Conservation (phyloP, 495 filamentous ascomycete genomes). For the Entonaema liquescens region DNA sequence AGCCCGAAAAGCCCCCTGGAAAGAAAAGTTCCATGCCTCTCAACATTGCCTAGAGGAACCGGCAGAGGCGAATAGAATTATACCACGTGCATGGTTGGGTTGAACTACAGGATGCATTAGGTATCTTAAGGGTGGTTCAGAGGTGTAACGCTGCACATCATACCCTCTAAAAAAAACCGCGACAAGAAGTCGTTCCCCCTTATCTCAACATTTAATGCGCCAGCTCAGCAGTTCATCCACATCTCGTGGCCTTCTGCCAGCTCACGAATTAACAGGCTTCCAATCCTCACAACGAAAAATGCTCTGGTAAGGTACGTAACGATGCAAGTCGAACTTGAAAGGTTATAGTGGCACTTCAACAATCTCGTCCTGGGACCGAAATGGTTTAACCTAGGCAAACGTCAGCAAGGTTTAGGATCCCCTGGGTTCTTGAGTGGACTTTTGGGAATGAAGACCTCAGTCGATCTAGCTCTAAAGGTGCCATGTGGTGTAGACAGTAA, state of each 20-base stretch:
- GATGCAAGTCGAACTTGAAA: neutral
- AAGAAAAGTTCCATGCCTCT: neutral
- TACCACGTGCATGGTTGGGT: neutral
- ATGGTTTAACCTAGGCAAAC: neutral
- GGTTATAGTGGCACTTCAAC: neutral
- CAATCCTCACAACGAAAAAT: neutral
- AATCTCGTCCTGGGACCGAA: neutral
- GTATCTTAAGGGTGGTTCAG: neutral
- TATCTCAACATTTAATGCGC: neutral
- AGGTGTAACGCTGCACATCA: neutral
- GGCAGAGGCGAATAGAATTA: neutral
- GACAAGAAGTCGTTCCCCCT: neutral
- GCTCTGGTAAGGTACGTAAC: neutral
- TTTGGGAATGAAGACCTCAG: neutral
- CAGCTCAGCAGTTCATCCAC: neutral
- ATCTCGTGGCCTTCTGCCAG: neutral
- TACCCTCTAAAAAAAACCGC: neutral
- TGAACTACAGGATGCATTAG: neutral
- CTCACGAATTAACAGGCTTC: neutral
- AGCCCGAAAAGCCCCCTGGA: neutral
- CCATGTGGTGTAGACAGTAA: neutral
- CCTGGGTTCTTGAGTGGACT: neutral
- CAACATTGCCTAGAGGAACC: neutral
- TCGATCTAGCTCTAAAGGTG: neutral
- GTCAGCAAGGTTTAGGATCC: neutral